Conservation (phyloP, 805 yeast genomes). For the Myxozyma sirexii region DNA sequence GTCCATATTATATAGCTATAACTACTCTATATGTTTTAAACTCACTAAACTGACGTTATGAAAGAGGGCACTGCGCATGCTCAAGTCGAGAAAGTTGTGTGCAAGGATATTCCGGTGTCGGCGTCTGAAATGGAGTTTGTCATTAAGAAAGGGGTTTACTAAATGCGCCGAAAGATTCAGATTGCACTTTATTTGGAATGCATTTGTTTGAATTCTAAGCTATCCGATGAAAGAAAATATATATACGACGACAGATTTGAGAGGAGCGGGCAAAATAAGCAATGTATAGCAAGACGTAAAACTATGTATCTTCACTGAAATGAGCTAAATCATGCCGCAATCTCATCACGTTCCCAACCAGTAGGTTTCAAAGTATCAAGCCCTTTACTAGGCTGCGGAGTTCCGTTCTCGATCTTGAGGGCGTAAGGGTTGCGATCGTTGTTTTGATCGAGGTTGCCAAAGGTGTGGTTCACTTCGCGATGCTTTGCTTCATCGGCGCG, state of each 20-base stretch:
- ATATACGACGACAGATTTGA: neutral
- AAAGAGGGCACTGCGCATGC: conserved; percentile 14
- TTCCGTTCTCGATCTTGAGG: conserved; percentile 43
- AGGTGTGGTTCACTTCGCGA: conserved; percentile 76
- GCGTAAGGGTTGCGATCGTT: conserved; percentile 72
- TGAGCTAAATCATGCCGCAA: conserved; percentile 35
- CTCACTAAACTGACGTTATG: no score
- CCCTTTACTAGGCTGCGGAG: conserved; percentile 45
- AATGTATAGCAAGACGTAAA: no score
- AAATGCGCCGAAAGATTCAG: no score
- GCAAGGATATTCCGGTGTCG: neutral
- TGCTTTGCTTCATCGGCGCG: conserved; percentile 81
- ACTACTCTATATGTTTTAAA: no score
- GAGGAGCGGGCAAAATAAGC: neutral
- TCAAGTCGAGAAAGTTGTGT: conserved; percentile 16
- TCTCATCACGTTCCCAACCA: conserved; percentile 45
- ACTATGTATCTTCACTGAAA: no score
- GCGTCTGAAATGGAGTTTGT: conserved; percentile 6
- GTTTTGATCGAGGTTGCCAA: conserved; percentile 60
- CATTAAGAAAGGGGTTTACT: conserved; percentile 2
- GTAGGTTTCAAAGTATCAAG: conserved; percentile 37
- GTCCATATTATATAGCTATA: no score
- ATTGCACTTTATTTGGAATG: no score
- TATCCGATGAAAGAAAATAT: no score
- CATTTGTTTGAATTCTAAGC: no score